Base-by-base conservation (phyloP, 768 basidiomycete species). In the Lentinula raphanica region DNA sequence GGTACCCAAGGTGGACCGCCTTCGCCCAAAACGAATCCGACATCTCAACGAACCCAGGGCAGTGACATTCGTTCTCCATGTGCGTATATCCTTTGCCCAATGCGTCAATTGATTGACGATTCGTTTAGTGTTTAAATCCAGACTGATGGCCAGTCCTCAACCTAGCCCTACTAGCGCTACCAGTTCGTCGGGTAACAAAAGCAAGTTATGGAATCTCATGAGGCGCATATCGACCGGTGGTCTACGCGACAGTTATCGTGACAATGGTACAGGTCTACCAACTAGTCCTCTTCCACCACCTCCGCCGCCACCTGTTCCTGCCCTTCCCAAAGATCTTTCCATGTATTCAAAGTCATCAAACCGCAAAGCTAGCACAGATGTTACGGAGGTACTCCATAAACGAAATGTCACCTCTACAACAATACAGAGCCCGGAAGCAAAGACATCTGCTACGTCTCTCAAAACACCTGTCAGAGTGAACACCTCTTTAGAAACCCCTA, bases 191-290 rank as follows among this genome's bases (percentile, higher is more conserved):
- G 62, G 65, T 5, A 72, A 76, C 5, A 73, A 77, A 6, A 75
- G 74, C 49, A 83, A 76, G 63, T 68, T 88, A 2, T 88, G 86
- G 86, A 85, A 78, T 68, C 66, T 90, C 51, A 77, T 90, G 76
- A 88, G 87, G 68, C 77, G 85, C 39, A 81, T 90, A 59, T 88
- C 86, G 59, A 79, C 82, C 0, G 83, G 85, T 7, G 83, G 77
- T 8, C 68, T 88, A 42, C 78, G 84, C 57, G 87, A 88, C 17
- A 82, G 77, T 63, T 83, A 78, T 60, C 39, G 45, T 17, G 49
- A 44, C 35, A 64, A 62, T 1, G 55, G 29, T 56, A n/a, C 56
- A 54, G 21, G 49, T 27, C 12, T 59, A 59, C 66, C 60, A 38
- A 58, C 56, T 28, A 54, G 58, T 36, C 39, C 61, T 12, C 48